Evolutionary conservation across 768 basidiomycete species (phyloP).

Genomic region (Naematelia aurantialba): DNA sequence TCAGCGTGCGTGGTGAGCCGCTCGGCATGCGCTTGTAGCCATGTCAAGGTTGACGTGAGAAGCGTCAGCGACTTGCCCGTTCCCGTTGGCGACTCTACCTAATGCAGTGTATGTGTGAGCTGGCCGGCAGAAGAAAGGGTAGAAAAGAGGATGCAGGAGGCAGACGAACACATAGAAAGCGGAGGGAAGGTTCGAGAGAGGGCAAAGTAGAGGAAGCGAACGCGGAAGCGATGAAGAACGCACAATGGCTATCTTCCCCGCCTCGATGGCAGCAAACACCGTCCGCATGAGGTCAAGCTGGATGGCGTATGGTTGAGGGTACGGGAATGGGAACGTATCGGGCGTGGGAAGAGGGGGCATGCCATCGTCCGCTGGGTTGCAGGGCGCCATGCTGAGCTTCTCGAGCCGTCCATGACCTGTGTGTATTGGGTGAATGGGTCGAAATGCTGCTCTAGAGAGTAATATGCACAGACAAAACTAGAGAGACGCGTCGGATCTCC

Average conservation of each 20-base stretch:
- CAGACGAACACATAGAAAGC: too few species aligned
- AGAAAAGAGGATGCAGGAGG: too few species aligned
- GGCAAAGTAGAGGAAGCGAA: neutral
- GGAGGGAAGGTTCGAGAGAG: too few species aligned
- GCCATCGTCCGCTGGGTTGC: neutral
- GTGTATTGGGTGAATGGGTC: neutral
- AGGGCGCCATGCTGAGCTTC: neutral
- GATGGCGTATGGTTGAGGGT: constrained; percentile 73
- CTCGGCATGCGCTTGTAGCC: constrained; percentile 35
- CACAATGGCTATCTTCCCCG: constrained; percentile 68
- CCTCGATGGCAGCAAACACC: constrained; percentile 73
- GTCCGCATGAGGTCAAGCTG: constrained; percentile 85
- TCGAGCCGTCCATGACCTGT: neutral
- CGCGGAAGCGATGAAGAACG: neutral
- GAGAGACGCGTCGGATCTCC: neutral
- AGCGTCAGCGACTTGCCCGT: constrained; percentile 49
- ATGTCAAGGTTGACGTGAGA: constrained; percentile 46
- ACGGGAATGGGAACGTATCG: constrained; percentile 73
- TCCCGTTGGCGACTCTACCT: constrained; percentile 50
- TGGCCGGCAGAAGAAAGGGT: neutral
- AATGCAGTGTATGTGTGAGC: neutral
- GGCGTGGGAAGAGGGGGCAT: constrained; percentile 60
- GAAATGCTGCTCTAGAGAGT: too few species aligned
- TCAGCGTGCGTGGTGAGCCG: constrained; percentile 25
- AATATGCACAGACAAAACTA: neutral